Conservation (phyloP, 2,329 filamentous ascomycete species). For the Clarireedia monteithiana region DNA sequence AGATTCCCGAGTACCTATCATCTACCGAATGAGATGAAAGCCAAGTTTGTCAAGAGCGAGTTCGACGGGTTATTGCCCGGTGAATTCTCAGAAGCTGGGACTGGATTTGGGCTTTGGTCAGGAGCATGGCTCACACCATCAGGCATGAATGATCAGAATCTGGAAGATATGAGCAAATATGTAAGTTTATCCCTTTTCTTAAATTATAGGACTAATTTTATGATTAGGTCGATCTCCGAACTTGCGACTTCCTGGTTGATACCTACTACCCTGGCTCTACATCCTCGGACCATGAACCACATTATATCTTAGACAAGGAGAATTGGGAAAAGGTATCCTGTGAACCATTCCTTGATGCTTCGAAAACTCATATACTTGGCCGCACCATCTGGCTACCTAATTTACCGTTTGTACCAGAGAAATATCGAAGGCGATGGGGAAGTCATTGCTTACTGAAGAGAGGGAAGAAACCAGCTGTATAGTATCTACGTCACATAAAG, state of each 20-base stretch:
- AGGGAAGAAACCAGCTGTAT: slow-evolving; percentile 27
- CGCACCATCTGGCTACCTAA: slow-evolving; percentile 79
- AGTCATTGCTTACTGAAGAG: slow-evolving; percentile 75
- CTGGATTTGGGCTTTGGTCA: slow-evolving; percentile 61
- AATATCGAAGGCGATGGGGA: slow-evolving; percentile 72
- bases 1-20: slow-evolving; percentile 92
- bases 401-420: slow-evolving; percentile 57
- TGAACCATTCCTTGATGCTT: slow-evolving; percentile 71
- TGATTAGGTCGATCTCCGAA: slow-evolving; percentile 53
- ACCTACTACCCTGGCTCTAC: slow-evolving; percentile 61
- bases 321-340: slow-evolving; percentile 75
- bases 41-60: slow-evolving; percentile 85
- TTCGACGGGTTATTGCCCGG: slow-evolving; percentile 86
- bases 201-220: background rate
- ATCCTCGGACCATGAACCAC: slow-evolving; percentile 64
- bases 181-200: slow-evolving; percentile 36
- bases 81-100: slow-evolving; percentile 71
- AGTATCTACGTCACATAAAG: background rate
- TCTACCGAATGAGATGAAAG: slow-evolving; percentile 71
- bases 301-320: slow-evolving; percentile 66
- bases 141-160: slow-evolving; percentile 88
- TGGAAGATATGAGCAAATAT: slow-evolving; percentile 83
- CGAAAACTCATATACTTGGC: slow-evolving; percentile 63
- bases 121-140: slow-evolving; percentile 76
- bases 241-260: slow-evolving; percentile 81